These are phyloP conservation scores for Pilaira anomala DNA, from an alignment of 192 early-diverging fungal species.

Conservation along the genomic window DNA sequence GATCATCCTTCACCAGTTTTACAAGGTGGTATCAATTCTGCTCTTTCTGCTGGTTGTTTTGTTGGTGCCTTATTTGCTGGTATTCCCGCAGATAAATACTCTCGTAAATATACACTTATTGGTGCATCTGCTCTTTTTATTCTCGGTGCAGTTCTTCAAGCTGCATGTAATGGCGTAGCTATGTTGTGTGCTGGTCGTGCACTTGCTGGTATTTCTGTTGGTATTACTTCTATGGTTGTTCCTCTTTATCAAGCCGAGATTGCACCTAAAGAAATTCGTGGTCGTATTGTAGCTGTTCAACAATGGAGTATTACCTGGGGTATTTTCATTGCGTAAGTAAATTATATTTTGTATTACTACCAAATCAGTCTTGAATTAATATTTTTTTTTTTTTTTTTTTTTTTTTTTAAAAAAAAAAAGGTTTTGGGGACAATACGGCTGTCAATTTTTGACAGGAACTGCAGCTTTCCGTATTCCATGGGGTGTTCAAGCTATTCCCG, in stretches of 20 bases:
- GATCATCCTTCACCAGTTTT: conserved; percentile 44
- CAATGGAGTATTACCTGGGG: conserved; percentile 96
- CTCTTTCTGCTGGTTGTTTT: conserved; percentile 73
- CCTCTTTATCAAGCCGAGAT: conserved; percentile 78
- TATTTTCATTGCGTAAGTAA: conserved; percentile 48
- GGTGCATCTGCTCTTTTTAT: conserved; percentile 61
- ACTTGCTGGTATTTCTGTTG: conserved; percentile 71
- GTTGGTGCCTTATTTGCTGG: conserved; percentile 68
- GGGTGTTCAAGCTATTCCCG: conserved; percentile 80
- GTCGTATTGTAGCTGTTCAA: conserved; percentile 80
- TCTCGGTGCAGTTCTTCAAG: conserved; percentile 73
- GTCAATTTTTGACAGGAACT: conserved; percentile 34
- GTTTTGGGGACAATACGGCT: conserved; percentile 61
- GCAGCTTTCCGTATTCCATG: conserved; percentile 81
- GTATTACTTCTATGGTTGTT: conserved; percentile 70
- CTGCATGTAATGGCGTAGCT: conserved; percentile 49
- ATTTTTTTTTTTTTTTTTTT: neutral
- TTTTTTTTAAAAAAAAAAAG: conserved; percentile 40
- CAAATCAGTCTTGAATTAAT: conserved; percentile 21
- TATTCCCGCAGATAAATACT: conserved; percentile 61
- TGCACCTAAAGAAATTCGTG: conserved; percentile 79
- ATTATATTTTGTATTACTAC: conserved; percentile 25
- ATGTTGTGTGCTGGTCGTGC: conserved; percentile 78
- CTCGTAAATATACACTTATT: conserved; percentile 71
- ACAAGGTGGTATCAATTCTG: conserved; percentile 63